Percentiles rank a stretch among this genome's conserved stretches.
Evolutionary conservation across 805 yeast species (phyloP).

Genomic region (Candida schatavii): DNA sequence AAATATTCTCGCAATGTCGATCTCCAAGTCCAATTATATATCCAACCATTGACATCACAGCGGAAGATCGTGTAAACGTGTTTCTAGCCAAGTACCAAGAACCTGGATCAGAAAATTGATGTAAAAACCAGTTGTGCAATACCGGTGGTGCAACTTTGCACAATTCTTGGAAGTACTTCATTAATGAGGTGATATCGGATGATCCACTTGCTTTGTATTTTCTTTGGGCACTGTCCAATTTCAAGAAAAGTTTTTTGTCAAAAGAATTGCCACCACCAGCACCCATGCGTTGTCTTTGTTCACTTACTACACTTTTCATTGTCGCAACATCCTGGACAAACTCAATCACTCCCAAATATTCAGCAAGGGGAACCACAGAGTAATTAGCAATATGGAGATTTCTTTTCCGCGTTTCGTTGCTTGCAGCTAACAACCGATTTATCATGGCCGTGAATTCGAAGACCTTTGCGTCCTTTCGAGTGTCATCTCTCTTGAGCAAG

Average conservation of each 20-base stretch:
- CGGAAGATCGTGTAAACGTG: conserved; percentile 71
- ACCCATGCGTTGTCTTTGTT: conserved; percentile 28
- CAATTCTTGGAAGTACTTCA: conserved; percentile 21
- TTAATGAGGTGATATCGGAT: conserved; percentile 5
- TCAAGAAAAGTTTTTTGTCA: conserved; percentile 28
- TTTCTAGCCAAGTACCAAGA: conserved; percentile 82
- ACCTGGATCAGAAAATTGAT: conserved; percentile 84
- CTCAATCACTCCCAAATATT: conserved; percentile 85
- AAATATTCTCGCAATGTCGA: conserved; percentile 89
- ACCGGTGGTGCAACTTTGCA: conserved; percentile 58
- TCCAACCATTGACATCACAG: conserved; percentile 98
- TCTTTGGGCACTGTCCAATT: conserved; percentile 31
- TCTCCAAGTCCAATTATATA: conserved; percentile 93
- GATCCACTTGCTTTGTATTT: conserved; percentile 14
- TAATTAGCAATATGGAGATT: conserved; percentile 72
- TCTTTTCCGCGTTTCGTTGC: conserved; percentile 71
- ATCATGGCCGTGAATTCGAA: conserved; percentile 89
- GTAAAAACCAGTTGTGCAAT: conserved; percentile 82
- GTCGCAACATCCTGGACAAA: conserved; percentile 36
- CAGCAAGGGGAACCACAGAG: conserved; percentile 85
- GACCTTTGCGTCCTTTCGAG: conserved; percentile 90
- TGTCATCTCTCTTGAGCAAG: conserved; percentile 87
- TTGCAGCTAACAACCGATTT: conserved; percentile 65
- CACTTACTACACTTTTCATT: conserved; percentile 28
- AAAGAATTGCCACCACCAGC: conserved; percentile 11